Conservation (phyloP, 2,329 filamentous ascomycete species). For the Botrytis tulipae region DNA sequence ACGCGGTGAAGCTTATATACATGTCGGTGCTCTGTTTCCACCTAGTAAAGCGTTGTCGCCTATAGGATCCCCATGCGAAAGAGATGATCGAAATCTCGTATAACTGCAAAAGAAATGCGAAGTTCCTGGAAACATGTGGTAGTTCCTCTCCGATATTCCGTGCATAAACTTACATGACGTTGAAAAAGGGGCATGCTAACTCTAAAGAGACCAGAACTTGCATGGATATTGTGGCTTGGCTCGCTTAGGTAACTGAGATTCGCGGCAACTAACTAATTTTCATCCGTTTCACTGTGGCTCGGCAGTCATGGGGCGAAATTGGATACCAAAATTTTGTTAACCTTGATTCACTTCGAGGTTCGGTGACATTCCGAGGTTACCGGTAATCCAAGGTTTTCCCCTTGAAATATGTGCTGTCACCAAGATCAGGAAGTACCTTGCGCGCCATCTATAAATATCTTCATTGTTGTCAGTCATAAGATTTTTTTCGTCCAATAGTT, state of each 20-base stretch:
- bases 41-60: background rate
- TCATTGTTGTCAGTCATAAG: background rate
- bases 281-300: background rate
- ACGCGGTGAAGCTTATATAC: background rate
- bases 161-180: background rate
- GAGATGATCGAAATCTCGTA: slow-evolving; percentile 10
- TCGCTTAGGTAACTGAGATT: background rate
- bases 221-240: background rate
- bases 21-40: background rate
- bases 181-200: background rate
- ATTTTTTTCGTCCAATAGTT: background rate
- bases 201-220: background rate
- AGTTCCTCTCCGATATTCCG: background rate
- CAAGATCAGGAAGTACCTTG: background rate
- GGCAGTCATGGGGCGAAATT: background rate
- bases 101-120: background rate
- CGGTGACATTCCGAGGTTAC: background rate
- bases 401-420: background rate
- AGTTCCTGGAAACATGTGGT: background rate
- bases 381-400: background rate
- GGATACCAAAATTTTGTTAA: background rate
- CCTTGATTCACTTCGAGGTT: background rate
- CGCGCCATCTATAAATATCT: slow-evolving; percentile 7
- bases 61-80: background rate
- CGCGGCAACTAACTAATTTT: background rate